Percentiles rank a stretch among this genome's conserved stretches.
These are phyloP conservation scores for Schoenoplectus triqueter DNA, from an alignment of 202 grass and related monocot genomes.

Conservation along the genomic window DNA sequence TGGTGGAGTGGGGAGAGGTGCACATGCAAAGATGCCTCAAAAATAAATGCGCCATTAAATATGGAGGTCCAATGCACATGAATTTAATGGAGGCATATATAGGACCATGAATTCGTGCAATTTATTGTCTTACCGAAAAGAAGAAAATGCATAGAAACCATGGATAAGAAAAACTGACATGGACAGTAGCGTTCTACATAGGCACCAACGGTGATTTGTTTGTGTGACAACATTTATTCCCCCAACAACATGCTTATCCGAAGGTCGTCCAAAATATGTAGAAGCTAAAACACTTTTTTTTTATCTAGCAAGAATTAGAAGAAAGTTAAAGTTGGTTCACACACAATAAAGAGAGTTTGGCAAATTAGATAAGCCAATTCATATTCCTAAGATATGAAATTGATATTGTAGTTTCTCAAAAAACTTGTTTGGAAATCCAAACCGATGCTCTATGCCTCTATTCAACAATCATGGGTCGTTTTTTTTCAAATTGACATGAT, in stretches of 20 bases:
- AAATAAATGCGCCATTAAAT: slow-evolving; percentile 41
- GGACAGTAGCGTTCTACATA: neutral
- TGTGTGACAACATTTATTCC: neutral
- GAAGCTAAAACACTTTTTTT: neutral
- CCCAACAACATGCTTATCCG: neutral
- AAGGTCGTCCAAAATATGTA: neutral
- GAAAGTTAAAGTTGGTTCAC: too few species aligned
- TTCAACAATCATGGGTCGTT: neutral
- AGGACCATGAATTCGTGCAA: neutral
- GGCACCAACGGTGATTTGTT: neutral
- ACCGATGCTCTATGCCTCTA: neutral
- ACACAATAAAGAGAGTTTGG: too few species aligned
- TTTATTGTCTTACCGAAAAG: slow-evolving; percentile 25
- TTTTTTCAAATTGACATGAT: neutral
- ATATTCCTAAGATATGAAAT: too few species aligned
- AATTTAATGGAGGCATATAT: neutral
- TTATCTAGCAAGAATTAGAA: neutral
- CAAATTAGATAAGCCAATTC: too few species aligned
- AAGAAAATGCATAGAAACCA: slow-evolving; percentile 17
- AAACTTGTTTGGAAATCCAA: neutral
- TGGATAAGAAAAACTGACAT: neutral
- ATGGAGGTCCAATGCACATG: slow-evolving; percentile 29
- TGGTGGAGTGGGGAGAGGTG: slow-evolving; percentile 25
- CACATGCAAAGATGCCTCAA: slow-evolving; percentile 41
- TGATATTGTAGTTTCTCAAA: too few species aligned